A percentile compares a stretch with the other conserved stretches of the same genome.
These are phyloP conservation scores for Neofusicoccum kwambonambiense DNA, from an alignment of 2,329 filamentous ascomycete genomes.

Conservation along the genomic window DNA sequence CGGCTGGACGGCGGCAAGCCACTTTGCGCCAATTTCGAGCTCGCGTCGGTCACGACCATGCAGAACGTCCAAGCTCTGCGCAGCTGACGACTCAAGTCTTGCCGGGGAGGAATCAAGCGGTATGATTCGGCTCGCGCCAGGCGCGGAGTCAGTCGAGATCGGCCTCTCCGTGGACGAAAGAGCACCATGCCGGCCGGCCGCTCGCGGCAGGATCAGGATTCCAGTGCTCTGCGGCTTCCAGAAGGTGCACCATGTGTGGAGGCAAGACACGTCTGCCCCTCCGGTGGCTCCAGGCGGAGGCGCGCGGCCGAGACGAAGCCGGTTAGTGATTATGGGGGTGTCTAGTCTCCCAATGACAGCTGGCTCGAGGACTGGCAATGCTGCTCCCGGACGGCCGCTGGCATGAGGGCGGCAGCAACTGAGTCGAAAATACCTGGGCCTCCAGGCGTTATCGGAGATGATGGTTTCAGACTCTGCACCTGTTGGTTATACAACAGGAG, in stretches of 20 bases:
- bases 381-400: neutral
- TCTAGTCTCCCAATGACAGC: neutral
- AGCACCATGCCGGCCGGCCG: neutral
- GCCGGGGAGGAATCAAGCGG: neutral
- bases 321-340: neutral
- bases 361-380: neutral
- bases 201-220: neutral
- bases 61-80: constrained; percentile 7
- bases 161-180: neutral
- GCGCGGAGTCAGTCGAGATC: neutral
- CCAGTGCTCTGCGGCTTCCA: neutral
- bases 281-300: neutral
- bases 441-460: constrained; percentile 15
- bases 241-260: neutral
- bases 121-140: neutral
- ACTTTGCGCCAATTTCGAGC: constrained; percentile 6
- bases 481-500: constrained; percentile 14
- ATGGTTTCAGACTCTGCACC: constrained; percentile 13
- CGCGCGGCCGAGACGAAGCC: constrained; percentile 6
- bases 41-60: neutral
- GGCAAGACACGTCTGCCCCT: neutral
- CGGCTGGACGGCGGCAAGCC: constrained; percentile 1
- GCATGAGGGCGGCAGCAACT: neutral
- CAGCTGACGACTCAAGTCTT: constrained; percentile 12
- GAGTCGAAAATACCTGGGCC: neutral